Percentiles rank a stretch among this genome's conserved stretches.
Evolutionary conservation across 371 early-diverging fungal species (phyloP).

Genomic region (Apophysomyces elegans): DNA sequence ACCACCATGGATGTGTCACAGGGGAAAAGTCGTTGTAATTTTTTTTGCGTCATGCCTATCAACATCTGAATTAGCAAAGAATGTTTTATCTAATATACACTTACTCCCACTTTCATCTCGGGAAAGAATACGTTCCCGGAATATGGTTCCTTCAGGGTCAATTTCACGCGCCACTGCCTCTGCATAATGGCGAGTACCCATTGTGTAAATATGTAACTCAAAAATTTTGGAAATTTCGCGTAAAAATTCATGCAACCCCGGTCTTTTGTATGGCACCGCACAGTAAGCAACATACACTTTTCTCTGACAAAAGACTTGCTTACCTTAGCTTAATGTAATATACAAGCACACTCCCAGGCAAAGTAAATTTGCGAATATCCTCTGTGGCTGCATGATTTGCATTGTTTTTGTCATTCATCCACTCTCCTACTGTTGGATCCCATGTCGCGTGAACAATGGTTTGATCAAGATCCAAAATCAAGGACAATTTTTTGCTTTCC

Average conservation of each 20-base stretch:
- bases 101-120: constrained; percentile 94
- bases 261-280: constrained; percentile 44
- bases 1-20: constrained; percentile 97
- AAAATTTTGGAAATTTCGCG: constrained; percentile 67
- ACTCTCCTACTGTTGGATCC: constrained; percentile 78
- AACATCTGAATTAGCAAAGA: background rate
- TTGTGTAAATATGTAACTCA: constrained; percentile 99
- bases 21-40: constrained; percentile 91
- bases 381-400: constrained; percentile 59
- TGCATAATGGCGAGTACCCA: constrained; percentile 98
- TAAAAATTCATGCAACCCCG: constrained; percentile 84
- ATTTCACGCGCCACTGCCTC: constrained; percentile 85
- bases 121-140: constrained; percentile 93
- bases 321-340: constrained; percentile 89
- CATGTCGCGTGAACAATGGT: constrained; percentile 98
- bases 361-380: constrained; percentile 75
- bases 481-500: constrained; percentile 75
- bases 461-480: constrained; percentile 99
- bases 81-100: constrained; percentile 6
- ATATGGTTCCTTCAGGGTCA: constrained; percentile 84
- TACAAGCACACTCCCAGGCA: constrained; percentile 69
- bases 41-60: constrained; percentile 81
- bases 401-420: constrained; percentile 77
- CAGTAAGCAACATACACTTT: background rate
- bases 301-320: constrained; percentile 1